Percentiles rank a stretch among this genome's conserved stretches.
Evolutionary conservation across 164 flowering plant species (phyloP).

Genomic region (Dillenia turbinata): DNA sequence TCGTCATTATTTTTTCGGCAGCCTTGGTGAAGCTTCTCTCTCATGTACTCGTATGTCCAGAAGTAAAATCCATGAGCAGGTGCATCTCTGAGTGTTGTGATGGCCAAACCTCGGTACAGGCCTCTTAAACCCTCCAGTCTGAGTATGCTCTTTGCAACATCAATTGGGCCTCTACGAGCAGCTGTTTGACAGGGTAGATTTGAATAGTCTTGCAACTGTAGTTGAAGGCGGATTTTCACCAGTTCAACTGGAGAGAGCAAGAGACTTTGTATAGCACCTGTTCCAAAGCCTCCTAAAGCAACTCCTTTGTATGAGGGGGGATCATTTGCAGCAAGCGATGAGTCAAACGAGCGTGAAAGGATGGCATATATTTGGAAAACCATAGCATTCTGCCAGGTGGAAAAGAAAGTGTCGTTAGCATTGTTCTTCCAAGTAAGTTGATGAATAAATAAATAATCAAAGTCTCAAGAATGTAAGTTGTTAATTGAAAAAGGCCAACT

Average conservation of each 20-base stretch:
- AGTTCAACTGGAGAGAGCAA: slow-evolving; percentile 79
- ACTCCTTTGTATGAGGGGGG: slow-evolving; percentile 86
- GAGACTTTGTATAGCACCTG: slow-evolving; percentile 78
- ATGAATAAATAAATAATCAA: too few species aligned
- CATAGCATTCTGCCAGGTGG: slow-evolving; percentile 70
- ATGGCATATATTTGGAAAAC: slow-evolving; percentile 78
- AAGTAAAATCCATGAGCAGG: slow-evolving; percentile 75
- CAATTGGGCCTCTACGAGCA: slow-evolving; percentile 38
- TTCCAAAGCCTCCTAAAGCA: slow-evolving; percentile 67
- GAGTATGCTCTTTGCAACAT: slow-evolving; percentile 42
- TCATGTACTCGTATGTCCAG: slow-evolving; percentile 72
- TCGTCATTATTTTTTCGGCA: slow-evolving; percentile 70
- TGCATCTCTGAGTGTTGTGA: slow-evolving; percentile 75
- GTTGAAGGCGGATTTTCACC: slow-evolving; percentile 71
- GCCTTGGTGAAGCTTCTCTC: slow-evolving; percentile 83
- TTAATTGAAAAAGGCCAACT: too few species aligned
- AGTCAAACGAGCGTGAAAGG: slow-evolving; percentile 57
- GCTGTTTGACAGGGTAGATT: neutral
- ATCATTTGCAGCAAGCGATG: slow-evolving; percentile 26
- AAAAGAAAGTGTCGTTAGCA: neutral
- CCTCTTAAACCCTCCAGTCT: slow-evolving; percentile 61
- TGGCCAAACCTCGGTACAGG: slow-evolving; percentile 60
- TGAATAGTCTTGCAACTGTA: slow-evolving; percentile 22
- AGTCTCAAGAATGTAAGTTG: too few species aligned
- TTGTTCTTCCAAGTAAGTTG: too few species aligned